These are phyloP conservation scores for Breynia disticha DNA, from an alignment of 441 rosid genomes.

Conservation along the genomic window DNA sequence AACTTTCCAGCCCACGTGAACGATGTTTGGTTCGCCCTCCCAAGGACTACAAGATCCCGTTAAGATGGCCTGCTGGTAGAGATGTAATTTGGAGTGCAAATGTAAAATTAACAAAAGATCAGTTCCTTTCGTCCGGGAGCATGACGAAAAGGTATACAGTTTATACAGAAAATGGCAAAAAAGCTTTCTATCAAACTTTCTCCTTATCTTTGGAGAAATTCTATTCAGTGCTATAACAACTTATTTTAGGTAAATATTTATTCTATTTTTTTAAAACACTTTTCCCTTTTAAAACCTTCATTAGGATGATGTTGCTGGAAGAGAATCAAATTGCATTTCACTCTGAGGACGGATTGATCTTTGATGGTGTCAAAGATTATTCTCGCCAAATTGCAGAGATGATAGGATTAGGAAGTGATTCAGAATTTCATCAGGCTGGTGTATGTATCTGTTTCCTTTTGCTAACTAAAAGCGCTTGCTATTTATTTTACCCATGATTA, in stretches of 20 bases:
- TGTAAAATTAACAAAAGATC: slow-evolving; percentile 89
- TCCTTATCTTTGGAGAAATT: slow-evolving; percentile 4
- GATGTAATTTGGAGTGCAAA: slow-evolving; percentile 96
- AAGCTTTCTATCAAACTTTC: too few species aligned
- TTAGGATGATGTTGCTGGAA: slow-evolving; percentile 88
- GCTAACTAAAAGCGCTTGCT: slow-evolving; percentile 10
- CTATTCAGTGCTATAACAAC: slow-evolving; percentile 1
- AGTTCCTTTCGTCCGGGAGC: slow-evolving; percentile 94
- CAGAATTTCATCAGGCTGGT: slow-evolving; percentile 87
- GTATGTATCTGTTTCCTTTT: slow-evolving; percentile 38
- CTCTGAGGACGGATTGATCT: slow-evolving; percentile 72
- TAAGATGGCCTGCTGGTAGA: slow-evolving; percentile 87
- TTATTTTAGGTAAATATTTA: neutral
- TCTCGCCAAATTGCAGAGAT: slow-evolving; percentile 92
- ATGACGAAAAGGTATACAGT: slow-evolving; percentile 93
- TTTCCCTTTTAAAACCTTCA: neutral
- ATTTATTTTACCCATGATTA: neutral
- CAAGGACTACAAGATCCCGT: slow-evolving; percentile 84
- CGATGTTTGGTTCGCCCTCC: slow-evolving; percentile 84
- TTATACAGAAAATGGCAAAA: too few species aligned
- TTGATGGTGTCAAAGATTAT: slow-evolving; percentile 91
- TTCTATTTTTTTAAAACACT: neutral
- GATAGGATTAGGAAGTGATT: slow-evolving; percentile 85
- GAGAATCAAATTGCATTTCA: slow-evolving; percentile 98
- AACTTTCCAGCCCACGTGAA: slow-evolving; percentile 36